phyloP scores from a whole-genome alignment of 768 basidiomycete genomes.

The Roridomyces roridus region DNA sequence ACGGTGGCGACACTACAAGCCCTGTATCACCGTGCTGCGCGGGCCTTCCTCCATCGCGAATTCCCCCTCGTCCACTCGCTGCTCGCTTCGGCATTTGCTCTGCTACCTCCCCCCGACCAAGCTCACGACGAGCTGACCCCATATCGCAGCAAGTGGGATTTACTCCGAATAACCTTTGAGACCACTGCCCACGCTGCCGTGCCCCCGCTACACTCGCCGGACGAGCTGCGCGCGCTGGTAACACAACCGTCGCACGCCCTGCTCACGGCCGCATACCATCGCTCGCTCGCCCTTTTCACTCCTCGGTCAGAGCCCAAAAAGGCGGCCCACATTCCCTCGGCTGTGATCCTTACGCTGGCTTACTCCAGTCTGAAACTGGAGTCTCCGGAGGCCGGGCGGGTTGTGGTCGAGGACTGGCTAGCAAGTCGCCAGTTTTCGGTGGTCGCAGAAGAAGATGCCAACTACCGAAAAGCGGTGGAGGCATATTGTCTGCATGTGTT shows the following conservation, averaged over 20 bases:
- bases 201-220: conserved; percentile 54
- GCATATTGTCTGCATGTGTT: conserved; percentile 78
- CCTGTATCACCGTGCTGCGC: conserved; percentile 78
- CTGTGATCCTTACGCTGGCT: conserved; percentile 72
- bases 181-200: conserved; percentile 72
- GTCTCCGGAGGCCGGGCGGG: conserved; percentile 63
- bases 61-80: conserved; percentile 69
- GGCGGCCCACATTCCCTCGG: conserved; percentile 68
- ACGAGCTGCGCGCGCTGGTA: conserved; percentile 56
- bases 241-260: conserved; percentile 65
- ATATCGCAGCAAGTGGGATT: conserved; percentile 84
- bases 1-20: conserved; percentile 64
- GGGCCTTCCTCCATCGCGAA: conserved; percentile 80
- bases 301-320: conserved; percentile 44
- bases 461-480: conserved; percentile 78
- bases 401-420: conserved; percentile 82
- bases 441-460: conserved; percentile 45
- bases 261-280: conserved; percentile 59
- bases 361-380: conserved; percentile 74
- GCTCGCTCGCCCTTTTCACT: conserved; percentile 73
- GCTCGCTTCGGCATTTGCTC: conserved; percentile 69
- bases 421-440: conserved; percentile 55
- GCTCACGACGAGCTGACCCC: conserved; percentile 50
- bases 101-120: conserved; percentile 52
- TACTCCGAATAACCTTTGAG: conserved; percentile 84